Base-by-base conservation (phyloP, 2,329 filamentous ascomycete species). In the Rhynchosporium graminicola region DNA sequence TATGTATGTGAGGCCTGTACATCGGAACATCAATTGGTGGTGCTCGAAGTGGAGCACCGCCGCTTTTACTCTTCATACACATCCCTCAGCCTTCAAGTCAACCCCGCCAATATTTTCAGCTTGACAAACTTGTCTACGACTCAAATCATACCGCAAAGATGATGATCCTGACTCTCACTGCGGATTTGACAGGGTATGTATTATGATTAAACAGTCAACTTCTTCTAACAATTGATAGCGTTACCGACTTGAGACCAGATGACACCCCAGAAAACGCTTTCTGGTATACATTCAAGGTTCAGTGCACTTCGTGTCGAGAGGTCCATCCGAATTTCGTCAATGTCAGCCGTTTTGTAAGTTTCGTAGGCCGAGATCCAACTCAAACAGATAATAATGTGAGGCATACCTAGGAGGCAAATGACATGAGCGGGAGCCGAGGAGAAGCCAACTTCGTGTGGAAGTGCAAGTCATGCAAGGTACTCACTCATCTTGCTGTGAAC, bases 371-470 rank as follows among this genome's bases (percentile, higher is more conserved):
- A 3, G 29, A 15, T 13, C 29, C 13, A 1, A 48, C 13, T 33
- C 8, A 48, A 4, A 26, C 6, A 42, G 33, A 26, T 38, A 6
- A 42, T 57, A 20, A 43, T 55, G 38, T 13, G 31, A 33, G 28
- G 9, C 5, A 9, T 40, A 10, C 8, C 7, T 66, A 97, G 92
- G 94, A 98, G 74, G 83, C 82, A 72, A 93, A 96, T 74, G 92
- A 97, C 68, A 87, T 97, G 76, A 95, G 91, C 67, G 93, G 93
- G 42, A 97, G 93, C 76, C 86, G 92, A 72, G 95, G 95, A 68
- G 93, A 98, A 77, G 95, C 95, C 65, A 98, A 98, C 77, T 99
- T 99, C 77, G 95, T 99, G n/a, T 99, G 95, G 94, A 93, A 87
- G 76, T 99, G 95, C 83, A 97, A 96, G 78, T 94, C 95, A 75